Base-by-base conservation (phyloP, 371 early-diverging fungal species). In the Batkoa obscura region DNA sequence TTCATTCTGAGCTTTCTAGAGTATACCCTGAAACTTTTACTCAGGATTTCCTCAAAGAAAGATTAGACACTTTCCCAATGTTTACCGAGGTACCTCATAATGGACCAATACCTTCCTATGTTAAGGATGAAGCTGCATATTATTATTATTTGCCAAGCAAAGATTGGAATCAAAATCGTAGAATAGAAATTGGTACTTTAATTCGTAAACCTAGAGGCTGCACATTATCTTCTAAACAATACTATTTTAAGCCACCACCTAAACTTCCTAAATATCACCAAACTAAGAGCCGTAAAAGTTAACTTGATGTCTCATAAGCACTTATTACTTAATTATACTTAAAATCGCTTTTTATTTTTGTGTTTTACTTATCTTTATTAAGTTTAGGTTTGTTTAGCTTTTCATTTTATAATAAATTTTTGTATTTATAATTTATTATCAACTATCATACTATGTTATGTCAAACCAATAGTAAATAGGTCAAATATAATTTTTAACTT, bases 211-310 rank as follows among this genome's bases (percentile, higher is more conserved):
- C 53, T 17, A 35, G 53, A 34, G 53, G 34, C 17, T 53, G 53
- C 38, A 53, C 53, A 4, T 39, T 53, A 41, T 17, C 32, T 9
- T 32, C 32, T 23, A 53, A 53, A 39, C 53, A 53, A 35, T 53
- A 53, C 30, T 53, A 53, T 30, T 53, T 53, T 23, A 53, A 53
- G 34, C 53, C 53, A 17, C 53, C 39, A 13, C 53, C 53, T 39
- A 53, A 53, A 39, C 53, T 53, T 4, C 53, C 53, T n/a, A 53
- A 53, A 30, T 53, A 53, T 45, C 23, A 23, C 23, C 23, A 23
- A 23, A 23, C 23, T 23, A 23, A 23, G 23, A 23, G 23, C 23
- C 23, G 23, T 23, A 23, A 23, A 23, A 23, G 23, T 23, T 23
- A 23, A 23, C 23, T 23, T 23, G 23, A 23, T 23, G 23, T 23